Base-by-base conservation (phyloP, 2,329 filamentous ascomycete genomes). In the Pleomassaria siparia region DNA sequence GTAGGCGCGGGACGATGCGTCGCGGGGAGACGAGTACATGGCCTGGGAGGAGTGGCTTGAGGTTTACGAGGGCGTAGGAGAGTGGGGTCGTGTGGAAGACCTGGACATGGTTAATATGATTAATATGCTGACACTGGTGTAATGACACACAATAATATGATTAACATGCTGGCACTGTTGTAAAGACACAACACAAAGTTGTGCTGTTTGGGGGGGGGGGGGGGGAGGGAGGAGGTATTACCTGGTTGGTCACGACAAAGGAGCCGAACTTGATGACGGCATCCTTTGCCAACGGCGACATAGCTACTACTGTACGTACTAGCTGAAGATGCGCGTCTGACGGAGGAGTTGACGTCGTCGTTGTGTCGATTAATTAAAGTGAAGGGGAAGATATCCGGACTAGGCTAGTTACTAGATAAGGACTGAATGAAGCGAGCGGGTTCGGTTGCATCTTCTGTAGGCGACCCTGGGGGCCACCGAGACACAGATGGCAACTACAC, bases 1-100 rank as follows among this genome's bases (percentile, higher is more conserved):
- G 82, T 46, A 97, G 80, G 41, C 89, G 88, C 40, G 80, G 82
- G 57, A 91, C 86, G 22, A 64, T 73, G 26, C 79, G 79, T 16
- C 83, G 80, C 0, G 94, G 90, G 56, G 88, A 96, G 51, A 99
- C 82, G 25, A 99, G 87, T 52, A 97, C 86, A 75, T 99, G 94
- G 47, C 94, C 94, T 0, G 91, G 91, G 1, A 96, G 81, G 29
- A 99, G 82, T 20, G 94, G 94, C 74, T 96, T 96, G 68, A 97
- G 83, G 74, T 99, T 99, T 48, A 97, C 91, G 53, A 97, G 80
- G 44, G 89, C 91, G 75, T 91, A 96, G 59, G 86, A 89, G 62
- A 87, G 80, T 0, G 82, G 79, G 1, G 91, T 95, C 56, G 79
- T 78, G 72, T 95, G 83, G 76, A 97, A 97, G 75, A 96, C 89